Evolutionary conservation across 208 protist genomes (phyloP).

Genomic region (Zelonia costaricensis): DNA sequence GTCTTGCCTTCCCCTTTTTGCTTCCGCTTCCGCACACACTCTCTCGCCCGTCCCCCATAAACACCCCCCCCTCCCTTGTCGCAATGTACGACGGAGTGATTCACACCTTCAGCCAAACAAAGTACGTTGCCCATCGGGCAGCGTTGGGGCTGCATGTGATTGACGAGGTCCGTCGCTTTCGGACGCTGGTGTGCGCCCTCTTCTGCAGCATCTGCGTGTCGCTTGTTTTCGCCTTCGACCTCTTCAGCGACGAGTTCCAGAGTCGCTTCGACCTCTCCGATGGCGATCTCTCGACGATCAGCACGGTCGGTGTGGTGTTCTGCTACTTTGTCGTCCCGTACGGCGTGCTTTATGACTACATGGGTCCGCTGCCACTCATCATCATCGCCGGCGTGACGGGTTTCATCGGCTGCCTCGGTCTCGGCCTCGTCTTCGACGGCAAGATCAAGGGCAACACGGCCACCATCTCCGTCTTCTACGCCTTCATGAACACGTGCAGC

Average conservation of each 20-base stretch:
- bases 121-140: conserved; percentile 37
- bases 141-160: conserved; percentile 39
- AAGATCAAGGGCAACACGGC: conserved; percentile 45
- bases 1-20: background rate
- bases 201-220: conserved; percentile 74
- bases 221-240: conserved; percentile 63
- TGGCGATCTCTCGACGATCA: conserved; percentile 71
- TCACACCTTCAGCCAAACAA: conserved; percentile 40
- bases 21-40: background rate
- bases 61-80: background rate
- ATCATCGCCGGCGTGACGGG: conserved; percentile 34
- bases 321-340: conserved; percentile 75
- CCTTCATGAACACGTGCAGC: conserved; percentile 57
- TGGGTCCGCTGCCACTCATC: conserved; percentile 43
- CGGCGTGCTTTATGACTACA: conserved; percentile 57
- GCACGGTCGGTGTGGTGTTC: conserved; percentile 64
- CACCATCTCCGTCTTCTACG: conserved; percentile 72
- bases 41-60: background rate
- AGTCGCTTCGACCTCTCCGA: conserved; percentile 43
- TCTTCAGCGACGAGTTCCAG: conserved; percentile 59
- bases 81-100: conserved; percentile 16
- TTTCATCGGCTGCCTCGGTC: conserved; percentile 44
- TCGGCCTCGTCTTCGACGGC: conserved; percentile 53
- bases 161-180: conserved; percentile 65
- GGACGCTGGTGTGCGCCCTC: conserved; percentile 44